Conservation (phyloP, 2,329 filamentous ascomycete species). For the Aspergillus texensis region DNA sequence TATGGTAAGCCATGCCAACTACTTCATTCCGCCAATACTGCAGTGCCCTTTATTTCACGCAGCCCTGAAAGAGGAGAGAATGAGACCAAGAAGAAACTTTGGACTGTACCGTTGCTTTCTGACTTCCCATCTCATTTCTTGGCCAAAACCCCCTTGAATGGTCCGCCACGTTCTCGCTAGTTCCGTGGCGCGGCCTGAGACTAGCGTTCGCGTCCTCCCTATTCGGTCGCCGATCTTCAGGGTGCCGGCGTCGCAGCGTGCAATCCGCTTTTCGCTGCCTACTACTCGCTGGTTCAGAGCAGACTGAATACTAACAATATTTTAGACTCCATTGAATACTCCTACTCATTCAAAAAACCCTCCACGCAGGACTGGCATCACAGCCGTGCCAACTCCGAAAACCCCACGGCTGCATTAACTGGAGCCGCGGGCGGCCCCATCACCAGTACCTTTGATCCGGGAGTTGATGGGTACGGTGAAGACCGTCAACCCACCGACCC, state of each 20-base stretch:
- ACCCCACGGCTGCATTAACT: conserved; percentile 58
- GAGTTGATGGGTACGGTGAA: conserved; percentile 38
- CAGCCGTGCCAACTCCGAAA: conserved; percentile 71
- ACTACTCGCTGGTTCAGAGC: neutral
- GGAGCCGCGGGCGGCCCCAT: conserved; percentile 46
- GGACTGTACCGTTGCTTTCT: neutral
- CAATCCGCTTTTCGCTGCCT: neutral
- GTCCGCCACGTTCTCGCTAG: conserved; percentile 34
- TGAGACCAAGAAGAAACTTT: neutral
- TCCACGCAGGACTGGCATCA: conserved; percentile 61
- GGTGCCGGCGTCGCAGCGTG: conserved; percentile 12
- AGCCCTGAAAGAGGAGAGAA: neutral
- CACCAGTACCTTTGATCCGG: conserved; percentile 36
- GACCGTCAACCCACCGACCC: conserved; percentile 36
- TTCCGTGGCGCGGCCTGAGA: conserved; percentile 22
- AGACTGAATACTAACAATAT: conserved; percentile 6
- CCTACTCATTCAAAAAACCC: conserved; percentile 42
- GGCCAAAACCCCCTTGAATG: conserved; percentile 20
- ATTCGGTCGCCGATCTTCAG: conserved; percentile 18
- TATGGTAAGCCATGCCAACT: conserved; percentile 60
- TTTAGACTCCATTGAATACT: conserved; percentile 27
- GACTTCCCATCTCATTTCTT: neutral
- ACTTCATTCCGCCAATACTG: neutral
- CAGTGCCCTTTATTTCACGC: neutral
- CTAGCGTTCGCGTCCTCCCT: conserved; percentile 33